These are phyloP conservation scores for Aspergillus cristatus DNA, from an alignment of 495 filamentous ascomycete genomes.

Conservation along the genomic window DNA sequence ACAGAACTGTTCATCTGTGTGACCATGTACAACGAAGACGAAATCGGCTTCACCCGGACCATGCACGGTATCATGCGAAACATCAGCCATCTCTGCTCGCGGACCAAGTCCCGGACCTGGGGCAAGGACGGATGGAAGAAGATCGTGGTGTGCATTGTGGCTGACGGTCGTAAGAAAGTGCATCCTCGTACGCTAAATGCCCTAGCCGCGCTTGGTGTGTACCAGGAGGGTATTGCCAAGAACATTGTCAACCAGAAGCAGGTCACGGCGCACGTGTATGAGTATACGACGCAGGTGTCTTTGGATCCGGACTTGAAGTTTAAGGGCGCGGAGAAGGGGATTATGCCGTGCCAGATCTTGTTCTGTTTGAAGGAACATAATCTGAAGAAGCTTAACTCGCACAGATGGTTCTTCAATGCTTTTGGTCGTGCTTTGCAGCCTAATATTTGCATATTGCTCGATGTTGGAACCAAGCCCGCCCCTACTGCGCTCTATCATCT, in stretches of 20 bases:
- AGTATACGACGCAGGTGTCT: conserved; percentile 97
- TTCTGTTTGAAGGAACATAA: conserved; percentile 99
- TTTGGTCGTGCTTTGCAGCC: conserved; percentile 89
- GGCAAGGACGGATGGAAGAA: conserved; percentile 98
- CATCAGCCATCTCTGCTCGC: conserved; percentile 89
- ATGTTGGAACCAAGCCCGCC: conserved; percentile 89
- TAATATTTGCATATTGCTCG: conserved; percentile 92
- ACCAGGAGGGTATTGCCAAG: conserved; percentile 97
- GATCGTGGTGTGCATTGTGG: conserved; percentile 94
- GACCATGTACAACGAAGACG: conserved; percentile 98
- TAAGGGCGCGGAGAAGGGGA: conserved; percentile 98
- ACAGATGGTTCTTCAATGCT: conserved; percentile 99
- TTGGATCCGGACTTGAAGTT: conserved; percentile 93
- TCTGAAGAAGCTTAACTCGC: conserved; percentile 93
- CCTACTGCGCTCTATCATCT: conserved; percentile 87
- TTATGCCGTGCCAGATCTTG: conserved; percentile 97
- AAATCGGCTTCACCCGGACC: conserved; percentile 89
- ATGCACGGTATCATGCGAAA: conserved; percentile 99
- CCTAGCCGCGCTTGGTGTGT: conserved; percentile 96
- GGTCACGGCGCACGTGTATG: conserved; percentile 86
- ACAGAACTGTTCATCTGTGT: conserved; percentile 98
- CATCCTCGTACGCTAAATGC: conserved; percentile 91
- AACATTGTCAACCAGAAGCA: conserved; percentile 91
- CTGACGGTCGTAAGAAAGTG: conserved; percentile 88
- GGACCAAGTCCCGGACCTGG: conserved; percentile 89